Percentiles rank a stretch among this genome's conserved stretches.
Conservation (phyloP, 306 rosid species). For the Coriaria nepalensis region DNA sequence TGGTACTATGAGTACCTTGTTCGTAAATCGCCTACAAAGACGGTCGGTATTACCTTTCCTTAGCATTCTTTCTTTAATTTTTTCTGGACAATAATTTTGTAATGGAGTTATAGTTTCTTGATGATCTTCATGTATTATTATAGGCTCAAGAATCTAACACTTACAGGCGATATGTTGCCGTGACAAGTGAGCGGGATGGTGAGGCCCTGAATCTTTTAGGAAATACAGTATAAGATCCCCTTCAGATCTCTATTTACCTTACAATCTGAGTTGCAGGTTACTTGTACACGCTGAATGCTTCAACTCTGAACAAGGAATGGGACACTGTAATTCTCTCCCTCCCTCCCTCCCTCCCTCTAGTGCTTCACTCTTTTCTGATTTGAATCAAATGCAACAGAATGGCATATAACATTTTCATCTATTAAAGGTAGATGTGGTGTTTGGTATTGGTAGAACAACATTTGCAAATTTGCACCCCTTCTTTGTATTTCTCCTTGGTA, state of each 20-base stretch:
- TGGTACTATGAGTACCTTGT: slow-evolving; percentile 90
- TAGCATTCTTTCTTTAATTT: neutral
- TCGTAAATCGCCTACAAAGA: slow-evolving; percentile 76
- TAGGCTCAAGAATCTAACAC: slow-evolving; percentile 51
- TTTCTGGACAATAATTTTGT: slow-evolving; percentile 3
- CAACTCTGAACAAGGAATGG: slow-evolving; percentile 77
- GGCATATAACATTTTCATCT: no score
- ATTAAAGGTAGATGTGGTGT: no score
- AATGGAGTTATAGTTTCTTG: slow-evolving; percentile 11
- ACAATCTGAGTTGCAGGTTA: slow-evolving; percentile 46
- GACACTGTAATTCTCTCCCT: slow-evolving; percentile 33
- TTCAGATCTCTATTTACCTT: slow-evolving; percentile 6
- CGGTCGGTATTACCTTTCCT: slow-evolving; percentile 27
- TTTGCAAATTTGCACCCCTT: no score
- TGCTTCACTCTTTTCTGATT: neutral
- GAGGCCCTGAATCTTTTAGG: slow-evolving; percentile 1
- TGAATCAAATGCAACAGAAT: no score
- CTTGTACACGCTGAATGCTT: slow-evolving; percentile 74
- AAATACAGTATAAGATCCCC: no score
- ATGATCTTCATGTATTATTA: slow-evolving; percentile 16
- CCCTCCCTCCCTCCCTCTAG: slow-evolving; percentile 15
- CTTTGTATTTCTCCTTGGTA: no score
- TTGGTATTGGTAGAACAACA: no score
- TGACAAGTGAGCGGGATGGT: slow-evolving; percentile 96
- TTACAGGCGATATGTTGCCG: slow-evolving; percentile 65